Evolutionary conservation across 2,329 filamentous ascomycete genomes (phyloP), one percentile per base, ranked within the genome.

Genomic region (Neoarthrinium moseri): DNA sequence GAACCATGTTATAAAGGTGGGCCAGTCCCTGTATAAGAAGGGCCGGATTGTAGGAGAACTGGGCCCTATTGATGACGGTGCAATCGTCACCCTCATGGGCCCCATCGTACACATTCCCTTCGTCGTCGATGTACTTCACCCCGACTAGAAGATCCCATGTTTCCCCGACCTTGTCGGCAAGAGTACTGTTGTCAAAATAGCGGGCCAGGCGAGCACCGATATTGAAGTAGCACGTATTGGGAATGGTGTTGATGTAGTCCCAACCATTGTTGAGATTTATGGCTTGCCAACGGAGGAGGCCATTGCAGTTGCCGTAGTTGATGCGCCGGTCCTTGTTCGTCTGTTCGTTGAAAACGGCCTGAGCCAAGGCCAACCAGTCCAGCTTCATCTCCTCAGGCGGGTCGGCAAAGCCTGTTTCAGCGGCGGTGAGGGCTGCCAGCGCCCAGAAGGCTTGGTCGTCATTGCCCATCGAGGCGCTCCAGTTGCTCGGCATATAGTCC

Each of bases 251-350:
- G 64, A 84, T 94, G 73, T 91, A 91, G 59, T 84, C 77, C 63
- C 88, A 94, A 18, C 89, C 89, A 22, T 73, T 75, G 59, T 91
- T 90, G 53, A 85, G 84, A 2, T 78, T 71, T 46, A 83, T 88
- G 48, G 91, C 86, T 69, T 94, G 88, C 86, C 87, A 90, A 56
- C 86, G 74, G 54, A 91, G 60, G 11, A 87, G 87, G 52, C 87
- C 87, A 17, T 74, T 72, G 56, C 88, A 91, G 2, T 72, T 73
- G 1, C 73, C 62, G 5, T 74, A 65, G 12, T 54, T 26, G 15
- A 58, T 77, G 59, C 90, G 84, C 70, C 88, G 87, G 34, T 84
- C 75, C 10, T 73, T 67, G 33, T 66, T 55, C 1, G 78, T 81
- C 48, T 78, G 73, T 1, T 80, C 80, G 53, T 87, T 83, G 59